phyloP scores from a whole-genome alignment of 768 basidiomycete genomes.

The Pleurotus platypus region DNA sequence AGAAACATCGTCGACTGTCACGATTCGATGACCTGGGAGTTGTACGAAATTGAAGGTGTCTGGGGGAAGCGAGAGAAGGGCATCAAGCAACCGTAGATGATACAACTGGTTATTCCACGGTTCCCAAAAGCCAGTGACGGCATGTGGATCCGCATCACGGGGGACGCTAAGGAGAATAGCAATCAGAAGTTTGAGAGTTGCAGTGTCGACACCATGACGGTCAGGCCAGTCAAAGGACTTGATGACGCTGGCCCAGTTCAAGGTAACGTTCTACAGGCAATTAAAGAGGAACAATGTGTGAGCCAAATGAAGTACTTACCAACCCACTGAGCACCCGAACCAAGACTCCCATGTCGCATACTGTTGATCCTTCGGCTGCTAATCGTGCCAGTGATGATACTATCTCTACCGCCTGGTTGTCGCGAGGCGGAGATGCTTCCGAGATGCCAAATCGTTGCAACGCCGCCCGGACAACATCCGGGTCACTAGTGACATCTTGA shows the following conservation, averaged over 20 bases:
- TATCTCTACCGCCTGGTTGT: constrained; percentile 68
- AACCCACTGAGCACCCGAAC: constrained; percentile 71
- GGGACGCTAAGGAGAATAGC: constrained; percentile 83
- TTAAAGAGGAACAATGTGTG: neutral
- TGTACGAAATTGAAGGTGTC: constrained; percentile 94
- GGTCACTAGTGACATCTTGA: constrained; percentile 72
- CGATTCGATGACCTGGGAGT: constrained; percentile 77
- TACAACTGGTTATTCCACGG: constrained; percentile 82
- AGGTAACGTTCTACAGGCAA: constrained; percentile 46
- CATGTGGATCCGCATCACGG: constrained; percentile 71
- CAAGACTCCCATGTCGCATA: constrained; percentile 75
- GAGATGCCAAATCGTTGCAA: constrained; percentile 75
- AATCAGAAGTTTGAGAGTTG: constrained; percentile 84
- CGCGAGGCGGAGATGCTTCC: constrained; percentile 66
- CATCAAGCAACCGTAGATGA: constrained; percentile 85
- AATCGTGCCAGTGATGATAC: constrained; percentile 63
- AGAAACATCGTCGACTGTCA: constrained; percentile 86
- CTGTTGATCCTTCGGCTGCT: constrained; percentile 65
- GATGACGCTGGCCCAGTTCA: constrained; percentile 83
- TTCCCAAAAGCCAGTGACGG: constrained; percentile 83
- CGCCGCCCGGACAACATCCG: constrained; percentile 65
- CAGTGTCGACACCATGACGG: constrained; percentile 83
- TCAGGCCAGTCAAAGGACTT: constrained; percentile 84
- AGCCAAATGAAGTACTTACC: constrained; percentile 42
- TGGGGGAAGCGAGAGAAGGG: constrained; percentile 80